Evolutionary conservation across 495 filamentous ascomycete species (phyloP), one percentile per base, ranked within the genome.

Genomic region (Aspergillus baeticus): DNA sequence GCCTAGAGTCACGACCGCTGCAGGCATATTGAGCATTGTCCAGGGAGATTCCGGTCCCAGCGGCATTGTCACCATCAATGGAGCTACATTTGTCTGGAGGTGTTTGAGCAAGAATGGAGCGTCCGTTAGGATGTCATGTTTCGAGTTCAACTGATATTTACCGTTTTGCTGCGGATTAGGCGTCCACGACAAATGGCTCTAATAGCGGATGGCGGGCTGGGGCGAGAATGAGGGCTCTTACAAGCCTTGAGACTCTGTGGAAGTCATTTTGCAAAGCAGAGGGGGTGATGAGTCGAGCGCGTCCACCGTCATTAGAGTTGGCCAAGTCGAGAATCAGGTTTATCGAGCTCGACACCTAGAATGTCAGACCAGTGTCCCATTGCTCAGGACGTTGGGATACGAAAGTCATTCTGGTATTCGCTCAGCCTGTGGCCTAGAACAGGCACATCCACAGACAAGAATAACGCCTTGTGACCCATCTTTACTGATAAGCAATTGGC

Each of bases 361-460:
- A 73, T 43, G 44, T 73, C 68, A 1, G 70, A 70, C 68, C 68
- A 73, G 10, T 69, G 70, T 29, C 7, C 66, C 68, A 44, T 62
- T 42, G 23, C 66, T 69, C 17, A 68, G 58, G 38, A 71, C 66
- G 48, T 71, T 71, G 1, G 70, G 70, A 47, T 47, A 70, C 1
- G 59, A 52, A 74, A 81, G n/a, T 72, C 61, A 41, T 81, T 77
- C n/a, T 75, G 65, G 17, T 72, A 76, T 51, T 81, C 75, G 26
- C 70, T 68, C 26, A 77, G 63, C 5, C 73, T 67, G 43, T 85
- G 85, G 0, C 84, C 86, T 7, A 96, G 81, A 61, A 95, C 88
- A 4, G 93, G 92, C n/a, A 89, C 90, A 68, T 98, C 93, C 35
- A 96, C 92, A 0, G 93, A 95, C 66, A 98, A 89, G 75, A 97